These are phyloP conservation scores for Gynostemma pentaphyllum DNA, from an alignment of 306 rosid species.

Conservation along the genomic window DNA sequence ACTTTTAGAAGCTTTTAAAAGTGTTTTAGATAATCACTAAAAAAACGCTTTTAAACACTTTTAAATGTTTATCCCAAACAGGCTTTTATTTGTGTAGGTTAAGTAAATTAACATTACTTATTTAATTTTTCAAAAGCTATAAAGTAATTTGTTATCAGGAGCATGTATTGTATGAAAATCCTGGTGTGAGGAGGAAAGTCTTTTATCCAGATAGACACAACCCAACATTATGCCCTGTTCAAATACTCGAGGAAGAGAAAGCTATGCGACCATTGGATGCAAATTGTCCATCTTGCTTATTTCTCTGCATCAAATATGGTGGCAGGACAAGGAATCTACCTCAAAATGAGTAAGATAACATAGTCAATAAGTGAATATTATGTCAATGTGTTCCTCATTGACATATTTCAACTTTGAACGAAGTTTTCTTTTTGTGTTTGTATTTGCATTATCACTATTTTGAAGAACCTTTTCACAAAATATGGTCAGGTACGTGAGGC, in stretches of 20 bases:
- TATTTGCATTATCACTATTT: not conserved
- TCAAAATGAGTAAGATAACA: conserved; percentile 72
- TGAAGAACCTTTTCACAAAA: not conserved
- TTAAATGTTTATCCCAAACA: too few relatives aligned
- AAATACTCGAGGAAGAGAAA: conserved; percentile 69
- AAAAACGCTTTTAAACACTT: too few relatives aligned
- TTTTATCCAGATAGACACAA: conserved; percentile 52
- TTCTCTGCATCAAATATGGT: conserved; percentile 88
- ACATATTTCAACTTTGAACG: not conserved
- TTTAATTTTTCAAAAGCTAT: not conserved
- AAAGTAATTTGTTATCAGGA: conserved; percentile 28
- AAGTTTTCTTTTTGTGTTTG: not conserved
- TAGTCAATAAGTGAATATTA: not conserved
- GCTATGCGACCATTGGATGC: conserved; percentile 73
- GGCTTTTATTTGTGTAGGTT: not conserved
- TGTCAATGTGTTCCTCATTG: not conserved
- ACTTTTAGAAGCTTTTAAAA: too few relatives aligned
- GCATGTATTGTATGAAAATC: conserved; percentile 70
- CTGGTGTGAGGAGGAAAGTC: conserved; percentile 52
- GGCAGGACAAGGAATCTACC: conserved; percentile 94
- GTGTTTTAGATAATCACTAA: too few relatives aligned
- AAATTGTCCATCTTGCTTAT: conserved; percentile 69
- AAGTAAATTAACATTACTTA: not conserved
- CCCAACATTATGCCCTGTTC: conserved; percentile 58
- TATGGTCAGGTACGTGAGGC: conserved; percentile 37